Evolutionary conservation across 768 basidiomycete species (phyloP), one percentile per base, ranked within the genome.

Genomic region (Chalciporus pseudorubinellus): DNA sequence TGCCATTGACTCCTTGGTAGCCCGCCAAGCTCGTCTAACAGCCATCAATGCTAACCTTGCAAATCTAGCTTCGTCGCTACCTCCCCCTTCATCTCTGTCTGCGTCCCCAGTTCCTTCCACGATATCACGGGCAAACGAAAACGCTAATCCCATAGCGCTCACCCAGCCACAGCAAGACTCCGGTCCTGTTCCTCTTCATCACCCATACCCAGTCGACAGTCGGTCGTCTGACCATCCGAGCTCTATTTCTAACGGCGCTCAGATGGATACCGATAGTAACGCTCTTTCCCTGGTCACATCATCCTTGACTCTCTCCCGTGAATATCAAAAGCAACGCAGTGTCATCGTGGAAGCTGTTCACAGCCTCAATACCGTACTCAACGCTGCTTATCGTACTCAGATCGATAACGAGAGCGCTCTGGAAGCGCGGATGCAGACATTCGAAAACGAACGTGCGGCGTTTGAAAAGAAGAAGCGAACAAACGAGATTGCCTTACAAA

Each of bases 401-500:
- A 8, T 44, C 13, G 62, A 66, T 5, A 43, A 28, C 6, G 59
- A 66, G 24, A 51, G 51, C 20, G 44, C 51, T 9, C 46, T 70
- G 5, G 44, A 38, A 18, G 44, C 40, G 4, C 56, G 46, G 14
- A 33, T 50, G 16, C 55, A 39, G 46, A 3, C 34, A 8, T 44
- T 68, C n/a, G 59, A 59, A 26, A 56, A 57, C 13, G 51, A 51
- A 10, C 61, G 65, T 28, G 55, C 48, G n/a, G 48, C 48, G 3
- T 67, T 70, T 19, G 57, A 60, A 28, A 45, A 60, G 13, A 51
- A 29, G 39, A 64, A 59, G 44, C 58, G 43, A 10, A 51, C 49
- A 2, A 53, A 62, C 3, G 59, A 64, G 34, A 54, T 53, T 16
- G 51, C 48, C 5, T 46, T 67, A 19, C 59, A 59, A 14, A 52